Base-by-base conservation (phyloP, 2,329 filamentous ascomycete genomes). In the Arachnomyces sp. region DNA sequence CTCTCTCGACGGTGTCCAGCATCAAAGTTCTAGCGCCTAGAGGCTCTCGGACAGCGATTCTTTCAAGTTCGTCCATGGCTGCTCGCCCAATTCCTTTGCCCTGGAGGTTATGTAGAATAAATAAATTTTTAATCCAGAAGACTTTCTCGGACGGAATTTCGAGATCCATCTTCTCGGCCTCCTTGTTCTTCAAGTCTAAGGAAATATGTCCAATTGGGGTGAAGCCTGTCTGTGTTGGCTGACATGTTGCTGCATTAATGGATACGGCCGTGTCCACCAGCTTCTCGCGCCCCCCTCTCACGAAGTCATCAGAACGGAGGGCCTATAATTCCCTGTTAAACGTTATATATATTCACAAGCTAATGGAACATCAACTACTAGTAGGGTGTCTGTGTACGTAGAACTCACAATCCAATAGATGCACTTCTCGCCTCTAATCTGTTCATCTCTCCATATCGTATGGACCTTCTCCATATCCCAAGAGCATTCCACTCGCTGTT, bases 41-140 rank as follows among this genome's bases (percentile, higher is more conserved):
- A 28, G 49, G 49, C 11, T 45, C 40, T 20, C 36, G 18, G 9
- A 34, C 20, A n/a, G 49, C 49, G 42, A 52, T 51, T 1, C 11
- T 28, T 25, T 52, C 49, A 4, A 51, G 43, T 18, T 49, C 45
- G 31, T 52, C 49, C 49, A 52, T 49, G 7, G 49, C 45, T 8
- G 47, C 47, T 17, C 49, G 47, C 1, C 49, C 49, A 4, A 51
- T 40, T 2, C 49, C 49, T 11, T 48, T 38, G 18, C 49, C 38
- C 33, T 52, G 49, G 14, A 42, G 36, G 1, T 40, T 20, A 3
- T 28, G 33, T 2, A 18, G 39, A 1, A 52, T 40, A 14, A 43
- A 52, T 14, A 52, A 52, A 4, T 46, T 40, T 32, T 51, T 51
- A 11, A 52, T 47, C 49, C 49, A 52, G 16, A 49, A 52, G 5